A percentile compares a stretch with the other conserved stretches of the same genome.
Conservation (phyloP, 345 rosid species). For the Iberis pinnata region DNA sequence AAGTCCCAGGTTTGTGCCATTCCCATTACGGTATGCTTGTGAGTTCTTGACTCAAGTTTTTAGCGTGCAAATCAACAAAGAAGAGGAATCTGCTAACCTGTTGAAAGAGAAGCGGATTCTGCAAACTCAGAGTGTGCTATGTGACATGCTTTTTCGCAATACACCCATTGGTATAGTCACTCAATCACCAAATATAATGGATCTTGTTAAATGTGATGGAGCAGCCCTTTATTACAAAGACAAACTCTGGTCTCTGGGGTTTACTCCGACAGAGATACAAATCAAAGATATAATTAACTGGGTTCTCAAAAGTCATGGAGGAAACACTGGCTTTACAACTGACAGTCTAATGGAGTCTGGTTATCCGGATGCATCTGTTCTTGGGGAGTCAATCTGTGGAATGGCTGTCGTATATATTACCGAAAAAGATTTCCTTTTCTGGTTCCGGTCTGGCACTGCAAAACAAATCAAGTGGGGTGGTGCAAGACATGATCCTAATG, state of each 20-base stretch:
- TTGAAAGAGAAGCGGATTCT: constrained; percentile 64
- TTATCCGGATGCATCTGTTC: constrained; percentile 58
- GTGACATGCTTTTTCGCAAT: constrained; percentile 87
- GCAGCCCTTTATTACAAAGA: constrained; percentile 63
- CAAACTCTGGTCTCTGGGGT: constrained; percentile 61
- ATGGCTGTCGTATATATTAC: constrained; percentile 60
- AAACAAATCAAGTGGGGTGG: constrained; percentile 91
- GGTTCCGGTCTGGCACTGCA: constrained; percentile 79
- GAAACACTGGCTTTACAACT: constrained; percentile 61
- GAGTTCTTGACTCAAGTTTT: constrained; percentile 79
- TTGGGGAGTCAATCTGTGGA: constrained; percentile 67
- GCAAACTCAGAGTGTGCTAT: constrained; percentile 62
- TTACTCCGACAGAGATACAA: constrained; percentile 64
- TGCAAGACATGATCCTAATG: constrained; percentile 65
- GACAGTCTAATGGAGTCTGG: constrained; percentile 86
- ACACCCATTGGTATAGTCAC: constrained; percentile 70
- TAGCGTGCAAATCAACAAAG: constrained; percentile 67
- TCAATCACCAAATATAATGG: constrained; percentile 76
- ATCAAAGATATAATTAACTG: constrained; percentile 58
- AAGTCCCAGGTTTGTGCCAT: constrained; percentile 63
- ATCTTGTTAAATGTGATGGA: constrained; percentile 82
- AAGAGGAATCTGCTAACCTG: constrained; percentile 60
- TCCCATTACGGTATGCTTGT: constrained; percentile 78
- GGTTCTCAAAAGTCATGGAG: constrained; percentile 56
- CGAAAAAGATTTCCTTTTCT: constrained; percentile 62